Evolutionary conservation across 768 basidiomycete genomes (phyloP), one percentile per base, ranked within the genome.

Genomic region (Lactifluus rugatus): DNA sequence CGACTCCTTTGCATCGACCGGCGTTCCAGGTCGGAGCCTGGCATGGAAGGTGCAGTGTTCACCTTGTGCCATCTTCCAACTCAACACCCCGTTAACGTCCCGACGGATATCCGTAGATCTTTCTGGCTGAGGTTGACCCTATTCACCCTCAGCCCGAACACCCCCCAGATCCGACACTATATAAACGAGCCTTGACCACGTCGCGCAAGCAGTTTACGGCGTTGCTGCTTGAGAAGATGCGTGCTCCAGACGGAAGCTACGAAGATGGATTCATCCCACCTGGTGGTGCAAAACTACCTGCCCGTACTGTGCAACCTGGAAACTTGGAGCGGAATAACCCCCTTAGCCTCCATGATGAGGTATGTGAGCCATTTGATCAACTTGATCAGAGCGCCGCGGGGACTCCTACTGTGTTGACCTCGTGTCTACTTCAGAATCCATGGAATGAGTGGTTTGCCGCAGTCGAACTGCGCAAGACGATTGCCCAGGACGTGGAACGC

Each of bases 361-460:
- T 87, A 10, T 14, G 25, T 42, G 7, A 19, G 14, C 51, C 39
- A 10, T 54, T 36, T 54, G 5, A 48, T 54, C 57, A 5, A 39
- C 13, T 3, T 11, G 46, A 53, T 42, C 23, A 44, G 32, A 17
- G 39, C 37, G 17, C 7, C 19, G 23, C 42, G 5, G 28, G 17
- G 37, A 34, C 17, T 39, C 28, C 46, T 17, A 34, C 26, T 21
- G 19, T n/a, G 34, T 49, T 48, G 25, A 42, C 47, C 28, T 46
- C 52, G 11, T 41, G 39, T 25, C 55, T 56, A 8, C 49, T 62
- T 3, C 45, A 94, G 84, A 96, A 94, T 71, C 94, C 94, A 10
- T 99, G 96, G 96, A 87, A 83, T 64, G 81, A 83, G 48, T 98
- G 93, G 91, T 99, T 97, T 70, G 76, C 83, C 28, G 81, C 92